Evolutionary conservation across 305 asterid genomes (phyloP), one percentile per base, ranked within the genome.

Genomic region (Solanum hybrid): DNA sequence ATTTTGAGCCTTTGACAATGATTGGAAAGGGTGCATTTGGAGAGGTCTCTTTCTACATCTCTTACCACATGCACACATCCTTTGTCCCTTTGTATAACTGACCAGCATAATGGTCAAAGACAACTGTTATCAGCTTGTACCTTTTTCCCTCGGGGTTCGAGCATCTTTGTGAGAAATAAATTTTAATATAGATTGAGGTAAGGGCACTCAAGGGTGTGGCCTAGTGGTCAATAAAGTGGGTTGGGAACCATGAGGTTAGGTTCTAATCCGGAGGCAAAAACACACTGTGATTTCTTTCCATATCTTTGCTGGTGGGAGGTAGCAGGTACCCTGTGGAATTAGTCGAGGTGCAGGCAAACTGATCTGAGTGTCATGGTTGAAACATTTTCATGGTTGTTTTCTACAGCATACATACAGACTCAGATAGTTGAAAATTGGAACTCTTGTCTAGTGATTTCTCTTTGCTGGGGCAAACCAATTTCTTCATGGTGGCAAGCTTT

Each of bases 1-100:
- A 96, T 91, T 96, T 96, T 91, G 97, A 95, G 93, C 98, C 96
- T 13, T 86, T 96, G 86, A 96, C 98, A 51, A 95, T 96, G 96
- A 96, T 96, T 84, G 98, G 98, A 85, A 96, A 96, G 96, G 98
- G 98, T 89, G 98, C 98, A 85, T 96, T 96, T 92, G 98, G 99
- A 35, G 99, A 96, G 98, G 98, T 95, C 87, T 87, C 90, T 88
- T 90, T 90, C 81, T 87, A 90, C 26, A 82, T 88, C 81, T 76
- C 76, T 56, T 85, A 31, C 22, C 13, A 32, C 29, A 51, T 45
- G 26, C 73, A 17, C 71, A 51, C 31, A 56, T 85, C 76, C 32
- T 31, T 85, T 51, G 9, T 22, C 15, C 45, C 42, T 31, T 82
- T 2, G 6, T 27, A 51, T 22, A 19, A 2, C 45, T 22, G 45